Percentiles rank a stretch among this genome's conserved stretches.
These are phyloP conservation scores for Hyaloperonospora brassicae DNA, from an alignment of 352 stramenopile species.

Conservation along the genomic window DNA sequence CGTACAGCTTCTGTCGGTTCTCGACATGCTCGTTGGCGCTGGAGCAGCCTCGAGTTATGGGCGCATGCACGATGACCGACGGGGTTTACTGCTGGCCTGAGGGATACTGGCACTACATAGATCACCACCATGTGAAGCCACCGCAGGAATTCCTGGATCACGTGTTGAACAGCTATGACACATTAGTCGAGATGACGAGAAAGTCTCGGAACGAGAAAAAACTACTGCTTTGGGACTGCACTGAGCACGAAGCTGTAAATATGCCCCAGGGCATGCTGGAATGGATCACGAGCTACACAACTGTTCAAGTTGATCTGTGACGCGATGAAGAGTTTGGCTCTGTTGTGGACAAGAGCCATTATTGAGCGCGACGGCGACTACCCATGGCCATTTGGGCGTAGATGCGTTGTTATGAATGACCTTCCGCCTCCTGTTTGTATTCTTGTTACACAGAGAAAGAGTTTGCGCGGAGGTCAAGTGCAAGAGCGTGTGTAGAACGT, in stretches of 20 bases:
- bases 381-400: background rate
- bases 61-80: constrained; percentile 70
- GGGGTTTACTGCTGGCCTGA: constrained; percentile 74
- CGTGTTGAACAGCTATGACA: constrained; percentile 29
- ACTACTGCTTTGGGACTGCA: constrained; percentile 50
- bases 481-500: no score
- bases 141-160: constrained; percentile 54
- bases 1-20: constrained; percentile 78
- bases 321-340: background rate
- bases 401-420: background rate
- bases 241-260: constrained; percentile 18
- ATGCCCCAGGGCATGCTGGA: constrained; percentile 61
- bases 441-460: no score
- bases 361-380: background rate
- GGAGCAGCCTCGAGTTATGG: constrained; percentile 42
- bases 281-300: constrained; percentile 61
- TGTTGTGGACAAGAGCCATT: background rate
- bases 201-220: constrained; percentile 20
- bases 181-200: constrained; percentile 23
- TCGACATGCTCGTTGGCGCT: constrained; percentile 30
- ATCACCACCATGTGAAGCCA: constrained; percentile 52
- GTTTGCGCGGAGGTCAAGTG: no score
- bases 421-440: no score
- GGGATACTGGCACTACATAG: constrained; percentile 69
- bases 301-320: constrained; percentile 21